A percentile compares a stretch with the other conserved stretches of the same genome.
Conservation (phyloP, 495 filamentous ascomycete genomes). For the Margaritispora aquatica region DNA sequence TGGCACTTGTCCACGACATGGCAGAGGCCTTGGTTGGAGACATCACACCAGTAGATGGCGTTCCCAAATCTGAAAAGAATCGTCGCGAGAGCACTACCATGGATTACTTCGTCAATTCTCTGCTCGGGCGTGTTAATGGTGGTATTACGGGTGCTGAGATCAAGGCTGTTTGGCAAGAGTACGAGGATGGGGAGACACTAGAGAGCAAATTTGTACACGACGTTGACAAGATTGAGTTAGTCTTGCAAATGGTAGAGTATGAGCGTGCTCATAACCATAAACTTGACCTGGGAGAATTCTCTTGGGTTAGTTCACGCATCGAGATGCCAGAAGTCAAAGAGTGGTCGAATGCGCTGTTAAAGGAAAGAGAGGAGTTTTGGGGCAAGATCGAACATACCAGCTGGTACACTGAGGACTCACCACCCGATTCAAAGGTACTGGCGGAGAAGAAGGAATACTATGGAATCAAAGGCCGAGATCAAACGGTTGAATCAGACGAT, state of each 20-base stretch:
- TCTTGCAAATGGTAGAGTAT: conserved; percentile 95
- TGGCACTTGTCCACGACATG: conserved; percentile 97
- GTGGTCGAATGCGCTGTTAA: conserved; percentile 71
- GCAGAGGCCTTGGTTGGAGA: conserved; percentile 91
- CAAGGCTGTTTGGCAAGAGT: conserved; percentile 80
- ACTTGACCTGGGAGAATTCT: conserved; percentile 79
- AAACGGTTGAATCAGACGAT: neutral
- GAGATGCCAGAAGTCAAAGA: conserved; percentile 67
- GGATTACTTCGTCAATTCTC: conserved; percentile 68
- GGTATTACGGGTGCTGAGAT: conserved; percentile 63
- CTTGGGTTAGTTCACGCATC: conserved; percentile 65
- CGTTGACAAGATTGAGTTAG: conserved; percentile 91
- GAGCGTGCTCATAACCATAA: conserved; percentile 61
- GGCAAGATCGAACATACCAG: conserved; percentile 9
- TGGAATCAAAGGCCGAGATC: neutral
- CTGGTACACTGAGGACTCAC: neutral
- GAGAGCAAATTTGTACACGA: conserved; percentile 92
- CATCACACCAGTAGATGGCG: conserved; percentile 82
- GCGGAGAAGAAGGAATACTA: conserved; percentile 15
- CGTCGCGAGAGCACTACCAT: conserved; percentile 82
- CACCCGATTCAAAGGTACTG: conserved; percentile 3
- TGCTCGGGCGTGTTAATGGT: conserved; percentile 69
- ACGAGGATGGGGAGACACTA: conserved; percentile 76
- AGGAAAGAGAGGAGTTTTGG: conserved; percentile 76
- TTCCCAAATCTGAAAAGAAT: conserved; percentile 70